Evolutionary conservation across 192 early-diverging fungal species (phyloP).

Genomic region (Gonapodya sp.): DNA sequence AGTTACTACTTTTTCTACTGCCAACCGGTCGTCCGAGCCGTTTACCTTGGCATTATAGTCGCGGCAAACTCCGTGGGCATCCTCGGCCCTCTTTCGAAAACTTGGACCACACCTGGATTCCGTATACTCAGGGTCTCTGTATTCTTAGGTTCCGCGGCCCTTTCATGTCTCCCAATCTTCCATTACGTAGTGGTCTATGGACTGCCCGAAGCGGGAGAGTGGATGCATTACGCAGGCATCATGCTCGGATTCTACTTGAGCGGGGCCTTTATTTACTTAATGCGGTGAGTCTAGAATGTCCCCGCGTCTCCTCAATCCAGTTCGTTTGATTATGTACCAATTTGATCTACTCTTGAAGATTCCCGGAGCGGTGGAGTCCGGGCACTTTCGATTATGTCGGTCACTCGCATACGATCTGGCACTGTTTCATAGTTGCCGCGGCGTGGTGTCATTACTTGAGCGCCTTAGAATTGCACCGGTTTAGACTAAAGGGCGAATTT

Average conservation of each 20-base stretch:
- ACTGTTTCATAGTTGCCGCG: background rate
- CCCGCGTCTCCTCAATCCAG: background rate
- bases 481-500: background rate
- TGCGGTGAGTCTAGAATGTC: background rate
- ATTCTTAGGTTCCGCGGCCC: background rate
- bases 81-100: background rate
- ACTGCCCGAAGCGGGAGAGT: background rate
- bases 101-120: constrained; percentile 4
- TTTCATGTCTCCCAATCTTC: background rate
- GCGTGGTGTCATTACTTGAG: background rate
- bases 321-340: background rate
- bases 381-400: background rate
- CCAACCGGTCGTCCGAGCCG: background rate
- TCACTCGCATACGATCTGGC: constrained; percentile 3
- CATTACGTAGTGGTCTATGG: background rate
- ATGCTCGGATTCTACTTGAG: background rate
- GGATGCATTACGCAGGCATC: background rate
- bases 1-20: background rate
- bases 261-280: background rate
- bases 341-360: background rate
- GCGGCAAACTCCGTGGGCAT: constrained; percentile 1
- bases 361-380: background rate
- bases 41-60: background rate
- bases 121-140: background rate
- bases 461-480: background rate